Conservation (phyloP, 345 rosid genomes). For the Acer yangbiense region DNA sequence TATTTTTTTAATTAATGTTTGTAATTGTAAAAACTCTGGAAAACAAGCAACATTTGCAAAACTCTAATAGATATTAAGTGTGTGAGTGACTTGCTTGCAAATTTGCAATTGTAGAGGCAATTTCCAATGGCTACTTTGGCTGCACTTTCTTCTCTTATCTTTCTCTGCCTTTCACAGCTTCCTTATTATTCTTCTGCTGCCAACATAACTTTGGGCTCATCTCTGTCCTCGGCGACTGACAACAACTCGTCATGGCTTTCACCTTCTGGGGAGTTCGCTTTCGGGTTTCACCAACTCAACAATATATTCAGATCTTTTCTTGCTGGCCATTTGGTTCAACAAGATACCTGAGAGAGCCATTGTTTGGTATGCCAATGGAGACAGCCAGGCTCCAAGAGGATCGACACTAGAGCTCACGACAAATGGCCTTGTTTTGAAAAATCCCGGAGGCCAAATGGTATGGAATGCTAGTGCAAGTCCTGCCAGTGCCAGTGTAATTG, state of each 20-base stretch:
- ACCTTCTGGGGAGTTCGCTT: slow-evolving; percentile 34
- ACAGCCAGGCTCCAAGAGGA: slow-evolving; percentile 22
- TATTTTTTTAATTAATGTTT: too few species aligned
- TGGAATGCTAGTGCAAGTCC: slow-evolving; percentile 11
- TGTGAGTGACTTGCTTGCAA: too few species aligned
- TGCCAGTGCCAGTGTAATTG: background rate
- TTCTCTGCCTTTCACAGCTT: background rate
- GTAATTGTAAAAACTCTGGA: too few species aligned
- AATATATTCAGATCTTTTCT: slow-evolving; percentile 19
- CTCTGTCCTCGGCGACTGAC: slow-evolving; percentile 4
- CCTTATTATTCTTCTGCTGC: background rate
- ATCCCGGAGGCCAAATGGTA: slow-evolving; percentile 15
- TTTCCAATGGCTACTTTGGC: background rate
- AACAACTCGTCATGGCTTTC: slow-evolving; percentile 29
- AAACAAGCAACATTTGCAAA: too few species aligned
- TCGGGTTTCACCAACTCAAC: slow-evolving; percentile 23
- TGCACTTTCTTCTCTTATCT: background rate
- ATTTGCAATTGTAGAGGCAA: too few species aligned
- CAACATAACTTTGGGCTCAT: slow-evolving; percentile 14
- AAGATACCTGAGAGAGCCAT: slow-evolving; percentile 28
- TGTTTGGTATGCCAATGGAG: slow-evolving; percentile 29
- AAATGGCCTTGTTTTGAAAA: slow-evolving; percentile 13
- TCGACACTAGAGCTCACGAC: slow-evolving; percentile 31
- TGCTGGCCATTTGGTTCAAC: slow-evolving; percentile 38
- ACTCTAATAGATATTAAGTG: too few species aligned